These are phyloP conservation scores for Plectosphaerella sp. DNA, from an alignment of 2,329 filamentous ascomycete genomes.

Conservation along the genomic window DNA sequence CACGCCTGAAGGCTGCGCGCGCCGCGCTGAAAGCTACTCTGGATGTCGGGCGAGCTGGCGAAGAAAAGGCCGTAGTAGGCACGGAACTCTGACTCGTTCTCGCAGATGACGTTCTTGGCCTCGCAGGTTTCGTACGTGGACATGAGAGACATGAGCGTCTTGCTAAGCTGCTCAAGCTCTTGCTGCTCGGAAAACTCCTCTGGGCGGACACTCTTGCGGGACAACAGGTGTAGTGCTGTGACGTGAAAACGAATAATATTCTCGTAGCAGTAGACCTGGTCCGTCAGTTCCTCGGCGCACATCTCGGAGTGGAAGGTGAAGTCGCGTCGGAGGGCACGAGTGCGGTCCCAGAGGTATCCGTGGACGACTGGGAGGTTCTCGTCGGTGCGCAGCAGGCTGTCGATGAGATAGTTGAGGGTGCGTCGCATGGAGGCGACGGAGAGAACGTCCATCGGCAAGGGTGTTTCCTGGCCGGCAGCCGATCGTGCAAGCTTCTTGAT, in stretches of 20 bases:
- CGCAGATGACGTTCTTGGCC: slow-evolving; percentile 50
- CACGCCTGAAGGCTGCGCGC: slow-evolving; percentile 51
- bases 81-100: slow-evolving; percentile 62
- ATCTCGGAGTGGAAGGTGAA: slow-evolving; percentile 64
- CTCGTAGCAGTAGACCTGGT: slow-evolving; percentile 60
- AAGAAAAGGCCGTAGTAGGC: slow-evolving; percentile 63
- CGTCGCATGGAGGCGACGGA: slow-evolving; percentile 53
- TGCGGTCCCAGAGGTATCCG: slow-evolving; percentile 65
- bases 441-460: slow-evolving; percentile 63
- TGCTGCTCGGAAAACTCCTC: slow-evolving; percentile 64
- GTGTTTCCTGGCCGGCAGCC: slow-evolving; percentile 63
- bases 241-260: slow-evolving; percentile 65
- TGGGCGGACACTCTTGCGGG: slow-evolving; percentile 47
- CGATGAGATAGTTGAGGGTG: slow-evolving; percentile 60
- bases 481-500: slow-evolving; percentile 65
- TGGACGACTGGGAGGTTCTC: slow-evolving; percentile 52
- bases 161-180: slow-evolving; percentile 63
- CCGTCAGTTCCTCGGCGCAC: slow-evolving; percentile 49
- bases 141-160: slow-evolving; percentile 60
- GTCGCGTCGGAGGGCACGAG: slow-evolving; percentile 62
- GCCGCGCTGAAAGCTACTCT: slow-evolving; percentile 47
- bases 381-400: slow-evolving; percentile 52
- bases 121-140: slow-evolving; percentile 64
- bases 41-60: slow-evolving; percentile 51
- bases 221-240: slow-evolving; percentile 59